phyloP scores from a whole-genome alignment of 768 basidiomycete genomes.

The Cytidiella melzeri region DNA sequence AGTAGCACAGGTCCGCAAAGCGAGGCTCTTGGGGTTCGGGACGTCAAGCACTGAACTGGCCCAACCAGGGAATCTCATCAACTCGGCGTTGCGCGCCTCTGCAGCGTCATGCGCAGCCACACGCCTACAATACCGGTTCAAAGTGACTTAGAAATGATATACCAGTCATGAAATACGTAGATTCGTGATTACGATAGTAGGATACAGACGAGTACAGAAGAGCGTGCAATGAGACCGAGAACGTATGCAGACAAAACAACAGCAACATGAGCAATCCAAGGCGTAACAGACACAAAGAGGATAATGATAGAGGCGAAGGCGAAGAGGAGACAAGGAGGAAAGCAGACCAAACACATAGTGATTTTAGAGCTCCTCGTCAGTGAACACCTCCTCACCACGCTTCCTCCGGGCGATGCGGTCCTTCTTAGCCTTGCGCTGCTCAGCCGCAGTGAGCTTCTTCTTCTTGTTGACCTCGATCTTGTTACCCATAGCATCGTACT shows the following conservation, averaged over 20 bases:
- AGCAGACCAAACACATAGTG: not conserved
- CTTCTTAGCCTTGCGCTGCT: conserved; percentile 93
- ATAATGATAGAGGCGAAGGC: not conserved
- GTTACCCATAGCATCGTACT: conserved; percentile 98
- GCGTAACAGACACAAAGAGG: conserved; percentile 11
- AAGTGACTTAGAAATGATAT: too few relatives aligned
- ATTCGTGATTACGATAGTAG: conserved; percentile 1
- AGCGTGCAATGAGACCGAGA: conserved; percentile 8
- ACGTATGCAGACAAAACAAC: conserved; percentile 20
- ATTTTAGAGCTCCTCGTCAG: conserved; percentile 48
- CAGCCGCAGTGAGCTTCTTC: conserved; percentile 80
- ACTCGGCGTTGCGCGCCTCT: not conserved
- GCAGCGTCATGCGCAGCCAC: not conserved
- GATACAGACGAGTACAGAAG: conserved; percentile 2
- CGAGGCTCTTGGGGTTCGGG: not conserved
- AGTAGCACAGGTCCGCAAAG: conserved; percentile 2
- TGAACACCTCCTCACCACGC: conserved; percentile 69
- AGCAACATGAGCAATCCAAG: conserved; percentile 16
- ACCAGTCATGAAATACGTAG: not conserved
- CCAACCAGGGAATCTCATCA: not conserved
- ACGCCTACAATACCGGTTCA: too few relatives aligned
- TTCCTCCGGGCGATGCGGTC: conserved; percentile 89
- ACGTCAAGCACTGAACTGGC: not conserved
- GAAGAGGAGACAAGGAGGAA: conserved; percentile 3
- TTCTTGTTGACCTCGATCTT: conserved; percentile 81